Percentiles rank a stretch among this genome's conserved stretches.
These are phyloP conservation scores for Solanum arcanum DNA, from an alignment of 257 asterid species.

Conservation along the genomic window DNA sequence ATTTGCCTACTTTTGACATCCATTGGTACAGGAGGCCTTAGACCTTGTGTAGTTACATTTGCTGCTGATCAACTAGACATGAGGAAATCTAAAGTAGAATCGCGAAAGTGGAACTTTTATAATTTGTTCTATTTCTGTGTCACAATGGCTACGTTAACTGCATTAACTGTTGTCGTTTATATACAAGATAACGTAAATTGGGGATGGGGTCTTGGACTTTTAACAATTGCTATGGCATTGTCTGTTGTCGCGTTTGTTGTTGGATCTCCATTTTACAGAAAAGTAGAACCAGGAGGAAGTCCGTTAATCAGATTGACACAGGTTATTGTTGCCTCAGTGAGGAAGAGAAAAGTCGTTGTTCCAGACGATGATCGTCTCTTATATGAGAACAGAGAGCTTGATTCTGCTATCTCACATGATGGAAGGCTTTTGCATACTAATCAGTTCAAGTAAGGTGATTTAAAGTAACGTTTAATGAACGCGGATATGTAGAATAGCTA, in stretches of 20 bases:
- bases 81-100: slow-evolving; percentile 32
- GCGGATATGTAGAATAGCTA: background rate
- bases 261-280: slow-evolving; percentile 49
- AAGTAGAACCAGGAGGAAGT: slow-evolving; percentile 68
- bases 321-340: slow-evolving; percentile 51
- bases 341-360: slow-evolving; percentile 27
- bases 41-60: slow-evolving; percentile 74
- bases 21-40: slow-evolving; percentile 65
- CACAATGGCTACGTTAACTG: slow-evolving; percentile 57
- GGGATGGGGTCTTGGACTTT: slow-evolving; percentile 91
- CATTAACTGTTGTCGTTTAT: slow-evolving; percentile 69
- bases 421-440: slow-evolving; percentile 67
- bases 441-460: slow-evolving; percentile 59
- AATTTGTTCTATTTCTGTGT: slow-evolving; percentile 71
- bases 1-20: slow-evolving; percentile 50
- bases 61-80: slow-evolving; percentile 85
- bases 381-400: slow-evolving; percentile 51
- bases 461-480: background rate
- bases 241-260: slow-evolving; percentile 39
- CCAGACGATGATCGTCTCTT: slow-evolving; percentile 27
- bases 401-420: slow-evolving; percentile 38
- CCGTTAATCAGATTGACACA: slow-evolving; percentile 61
- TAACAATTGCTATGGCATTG: slow-evolving; percentile 62
- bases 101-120: slow-evolving; percentile 66
- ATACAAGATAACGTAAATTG: slow-evolving; percentile 75